Conservation (phyloP, 768 basidiomycete genomes). For the Nidularia sp. region DNA sequence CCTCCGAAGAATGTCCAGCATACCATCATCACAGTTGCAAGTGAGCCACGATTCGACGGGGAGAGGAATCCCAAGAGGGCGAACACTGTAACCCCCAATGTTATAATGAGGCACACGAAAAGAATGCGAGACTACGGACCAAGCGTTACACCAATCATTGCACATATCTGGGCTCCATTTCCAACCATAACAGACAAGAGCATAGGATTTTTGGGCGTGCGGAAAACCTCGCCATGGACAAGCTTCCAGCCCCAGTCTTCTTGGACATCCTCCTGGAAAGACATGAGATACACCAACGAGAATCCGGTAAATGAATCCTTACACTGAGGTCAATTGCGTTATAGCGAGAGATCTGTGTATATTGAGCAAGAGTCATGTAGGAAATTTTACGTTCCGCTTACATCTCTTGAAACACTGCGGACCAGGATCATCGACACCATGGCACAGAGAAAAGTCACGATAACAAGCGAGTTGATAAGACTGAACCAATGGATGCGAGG, state of each 20-base stretch:
- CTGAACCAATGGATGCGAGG: conserved; percentile 97
- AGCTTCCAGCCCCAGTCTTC: conserved; percentile 99
- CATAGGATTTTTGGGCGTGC: conserved; percentile 74
- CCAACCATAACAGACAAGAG: conserved; percentile 83
- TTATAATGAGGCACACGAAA: too few species aligned
- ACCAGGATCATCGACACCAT: conserved; percentile 93
- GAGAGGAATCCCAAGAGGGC: conserved; percentile 91
- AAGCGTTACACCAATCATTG: conserved; percentile 87
- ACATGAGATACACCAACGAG: neutral
- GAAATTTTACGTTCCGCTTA: conserved; percentile 25
- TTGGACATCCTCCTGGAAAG: conserved; percentile 81
- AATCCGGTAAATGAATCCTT: conserved; percentile 16
- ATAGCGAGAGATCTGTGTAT: conserved; percentile 76
- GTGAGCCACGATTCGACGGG: conserved; percentile 90
- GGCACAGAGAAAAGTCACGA: conserved; percentile 84
- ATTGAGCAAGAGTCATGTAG: neutral
- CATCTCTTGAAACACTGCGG: conserved; percentile 85
- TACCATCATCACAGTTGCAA: conserved; percentile 92
- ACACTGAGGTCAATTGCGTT: conserved; percentile 91
- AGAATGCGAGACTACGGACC: conserved; percentile 30
- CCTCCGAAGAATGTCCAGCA: conserved; percentile 93
- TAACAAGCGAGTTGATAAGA: conserved; percentile 87
- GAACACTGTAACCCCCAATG: conserved; percentile 54
- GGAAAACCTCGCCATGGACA: conserved; percentile 94
- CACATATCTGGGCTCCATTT: conserved; percentile 80